Evolutionary conservation across 78 protist species (phyloP).

Genomic region (Dictyostelium brefeldianum): DNA sequence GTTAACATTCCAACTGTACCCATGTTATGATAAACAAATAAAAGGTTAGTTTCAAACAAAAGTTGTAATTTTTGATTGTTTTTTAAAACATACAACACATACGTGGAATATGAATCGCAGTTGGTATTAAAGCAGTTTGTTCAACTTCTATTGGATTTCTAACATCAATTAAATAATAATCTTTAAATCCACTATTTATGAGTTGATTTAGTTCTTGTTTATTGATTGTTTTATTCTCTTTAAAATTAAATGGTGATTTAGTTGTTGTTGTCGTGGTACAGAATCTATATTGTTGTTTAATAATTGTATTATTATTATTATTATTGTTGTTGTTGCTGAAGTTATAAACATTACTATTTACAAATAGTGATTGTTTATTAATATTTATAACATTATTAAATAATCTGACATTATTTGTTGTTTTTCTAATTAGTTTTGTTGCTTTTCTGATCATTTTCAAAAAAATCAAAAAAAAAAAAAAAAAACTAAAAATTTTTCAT

Average conservation of each 20-base stretch:
- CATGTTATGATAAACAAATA: no score
- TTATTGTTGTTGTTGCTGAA: not conserved
- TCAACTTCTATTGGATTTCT: constrained; percentile 66
- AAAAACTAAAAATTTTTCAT: no score
- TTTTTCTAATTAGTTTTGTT: no score
- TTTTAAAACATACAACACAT: not conserved
- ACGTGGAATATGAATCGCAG: constrained; percentile 60
- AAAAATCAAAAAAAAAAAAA: no score
- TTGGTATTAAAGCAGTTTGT: constrained; percentile 29
- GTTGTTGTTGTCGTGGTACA: constrained; percentile 2
- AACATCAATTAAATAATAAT: constrained; percentile 55
- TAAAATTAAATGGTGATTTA: constrained; percentile 31
- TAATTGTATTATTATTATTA: not conserved
- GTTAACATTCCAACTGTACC: constrained; percentile 54
- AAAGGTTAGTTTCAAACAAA: no score
- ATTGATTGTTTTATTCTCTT: constrained; percentile 1
- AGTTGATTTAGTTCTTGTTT: constrained; percentile 33
- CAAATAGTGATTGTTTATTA: no score
- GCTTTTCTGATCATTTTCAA: no score
- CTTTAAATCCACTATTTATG: not conserved
- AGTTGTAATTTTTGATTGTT: not conserved
- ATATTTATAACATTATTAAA: no score
- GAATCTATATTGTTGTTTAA: not conserved
- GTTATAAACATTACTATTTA: no score
- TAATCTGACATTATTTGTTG: no score